Conservation (phyloP, 257 asterid species). For the Solanum commersonii region DNA sequence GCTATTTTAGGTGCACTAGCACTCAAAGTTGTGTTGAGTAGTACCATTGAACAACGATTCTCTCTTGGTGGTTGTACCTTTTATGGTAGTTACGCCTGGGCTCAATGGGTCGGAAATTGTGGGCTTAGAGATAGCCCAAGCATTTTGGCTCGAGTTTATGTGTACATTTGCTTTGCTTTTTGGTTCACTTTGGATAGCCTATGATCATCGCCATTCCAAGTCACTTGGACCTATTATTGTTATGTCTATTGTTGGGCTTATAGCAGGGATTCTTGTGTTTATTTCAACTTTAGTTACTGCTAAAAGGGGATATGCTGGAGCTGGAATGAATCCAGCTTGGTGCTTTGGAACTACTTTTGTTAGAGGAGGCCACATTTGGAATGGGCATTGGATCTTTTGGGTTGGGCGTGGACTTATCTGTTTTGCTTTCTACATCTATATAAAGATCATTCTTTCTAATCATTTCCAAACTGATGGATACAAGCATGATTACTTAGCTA, state of each 20-base stretch:
- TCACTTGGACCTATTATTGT: slow-evolving; percentile 30
- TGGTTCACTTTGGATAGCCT: slow-evolving; percentile 72
- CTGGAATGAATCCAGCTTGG: slow-evolving; percentile 69
- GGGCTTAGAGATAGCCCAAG: slow-evolving; percentile 45
- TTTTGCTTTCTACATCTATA: slow-evolving; percentile 47
- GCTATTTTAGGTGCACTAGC: slow-evolving; percentile 63
- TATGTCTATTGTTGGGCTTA: slow-evolving; percentile 29
- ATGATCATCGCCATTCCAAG: slow-evolving; percentile 52
- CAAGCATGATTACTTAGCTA: slow-evolving; percentile 44
- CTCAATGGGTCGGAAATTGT: slow-evolving; percentile 28
- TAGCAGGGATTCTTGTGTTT: slow-evolving; percentile 50
- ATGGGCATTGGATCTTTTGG: slow-evolving; percentile 79
- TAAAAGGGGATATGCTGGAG: slow-evolving; percentile 48
- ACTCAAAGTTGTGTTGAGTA: slow-evolving; percentile 45
- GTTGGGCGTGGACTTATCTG: slow-evolving; percentile 51
- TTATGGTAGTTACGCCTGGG: slow-evolving; percentile 33
- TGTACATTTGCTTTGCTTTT: slow-evolving; percentile 55
- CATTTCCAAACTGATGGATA: slow-evolving; percentile 46
- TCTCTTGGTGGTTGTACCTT: slow-evolving; percentile 67
- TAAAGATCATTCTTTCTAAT: slow-evolving; percentile 49
- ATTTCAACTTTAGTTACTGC: slow-evolving; percentile 47
- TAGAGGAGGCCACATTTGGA: slow-evolving; percentile 68
- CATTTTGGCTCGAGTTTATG: slow-evolving; percentile 54
- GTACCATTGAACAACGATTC: slow-evolving; percentile 21
- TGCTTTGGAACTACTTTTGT: slow-evolving; percentile 64